A percentile compares a stretch with the other conserved stretches of the same genome.
Evolutionary conservation across 2,329 filamentous ascomycete genomes (phyloP).

Genomic region (Fusarium stilboides): DNA sequence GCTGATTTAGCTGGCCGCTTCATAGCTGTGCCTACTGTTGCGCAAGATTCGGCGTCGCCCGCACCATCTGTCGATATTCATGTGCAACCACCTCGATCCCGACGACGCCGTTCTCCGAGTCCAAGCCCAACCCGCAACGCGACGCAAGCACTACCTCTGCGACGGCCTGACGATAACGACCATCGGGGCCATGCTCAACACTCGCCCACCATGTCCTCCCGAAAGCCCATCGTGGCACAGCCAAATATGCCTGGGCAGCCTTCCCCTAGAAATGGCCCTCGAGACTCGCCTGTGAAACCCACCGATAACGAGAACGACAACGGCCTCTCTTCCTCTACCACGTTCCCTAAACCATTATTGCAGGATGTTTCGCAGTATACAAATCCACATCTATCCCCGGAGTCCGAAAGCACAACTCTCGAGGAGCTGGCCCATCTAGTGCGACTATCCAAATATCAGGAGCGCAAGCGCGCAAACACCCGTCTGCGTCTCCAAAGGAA

Average conservation of each 20-base stretch:
- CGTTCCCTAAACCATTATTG: conserved; percentile 68
- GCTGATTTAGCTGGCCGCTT: conserved; percentile 50
- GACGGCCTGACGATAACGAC: conserved; percentile 62
- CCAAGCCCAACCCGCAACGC: conserved; percentile 65
- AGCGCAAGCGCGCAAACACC: conserved; percentile 82
- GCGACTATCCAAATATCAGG: conserved; percentile 83
- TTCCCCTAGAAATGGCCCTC: conserved; percentile 50
- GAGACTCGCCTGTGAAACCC: conserved; percentile 50
- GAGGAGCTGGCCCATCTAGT: conserved; percentile 85
- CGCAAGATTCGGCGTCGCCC: conserved; percentile 65
- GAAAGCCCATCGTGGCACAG: conserved; percentile 67
- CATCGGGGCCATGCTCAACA: conserved; percentile 58
- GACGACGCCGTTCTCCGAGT: conserved; percentile 69
- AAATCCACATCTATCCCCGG: conserved; percentile 72
- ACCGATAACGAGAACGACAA: conserved; percentile 58
- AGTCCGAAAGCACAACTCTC: conserved; percentile 77
- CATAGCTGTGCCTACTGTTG: conserved; percentile 53
- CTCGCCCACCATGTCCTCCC: conserved; percentile 56
- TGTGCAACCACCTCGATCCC: conserved; percentile 64
- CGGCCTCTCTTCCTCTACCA: conserved; percentile 57
- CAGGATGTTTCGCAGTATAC: conserved; percentile 77
- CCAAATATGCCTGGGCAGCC: conserved; percentile 52
- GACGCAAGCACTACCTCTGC: conserved; percentile 59
- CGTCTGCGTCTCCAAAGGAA: conserved; percentile 81
- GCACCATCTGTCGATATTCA: conserved; percentile 69